A percentile compares a stretch with the other conserved stretches of the same genome.
phyloP scores from a whole-genome alignment of 2,329 filamentous ascomycete species.

The Pyricularia sp. region DNA sequence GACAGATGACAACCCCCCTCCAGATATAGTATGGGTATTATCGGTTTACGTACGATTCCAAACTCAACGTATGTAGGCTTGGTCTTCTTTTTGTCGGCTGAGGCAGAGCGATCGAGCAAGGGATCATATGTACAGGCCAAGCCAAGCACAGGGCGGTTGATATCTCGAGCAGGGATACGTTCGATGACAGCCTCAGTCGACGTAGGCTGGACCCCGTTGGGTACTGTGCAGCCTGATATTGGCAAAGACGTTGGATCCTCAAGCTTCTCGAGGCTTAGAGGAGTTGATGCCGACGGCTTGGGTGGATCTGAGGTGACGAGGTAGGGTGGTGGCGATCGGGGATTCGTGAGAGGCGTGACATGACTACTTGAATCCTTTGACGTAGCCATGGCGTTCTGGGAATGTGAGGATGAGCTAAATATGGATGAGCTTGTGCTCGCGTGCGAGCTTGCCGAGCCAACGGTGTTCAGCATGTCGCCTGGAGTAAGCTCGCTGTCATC shows the following conservation, averaged over 20 bases:
- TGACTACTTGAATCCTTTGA: conserved; percentile 30
- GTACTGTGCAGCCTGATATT: background rate
- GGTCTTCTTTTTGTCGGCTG: conserved; percentile 37
- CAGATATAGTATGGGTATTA: conserved; percentile 20
- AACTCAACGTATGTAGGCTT: conserved; percentile 52
- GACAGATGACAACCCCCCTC: conserved; percentile 50
- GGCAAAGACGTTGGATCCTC: background rate
- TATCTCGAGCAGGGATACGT: conserved; percentile 45
- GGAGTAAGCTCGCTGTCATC: conserved; percentile 47
- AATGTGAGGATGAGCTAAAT: conserved; percentile 40
- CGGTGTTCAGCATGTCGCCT: conserved; percentile 56
- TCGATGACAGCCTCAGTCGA: conserved; percentile 13
- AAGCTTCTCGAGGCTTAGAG: background rate
- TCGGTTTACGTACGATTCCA: conserved; percentile 49
- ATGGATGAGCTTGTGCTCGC: conserved; percentile 59
- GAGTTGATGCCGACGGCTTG: conserved; percentile 27
- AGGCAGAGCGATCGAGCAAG: conserved; percentile 28
- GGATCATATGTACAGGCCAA: conserved; percentile 50
- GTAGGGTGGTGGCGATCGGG: conserved; percentile 35
- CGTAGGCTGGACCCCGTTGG: conserved; percentile 13
- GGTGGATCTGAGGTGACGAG: conserved; percentile 33
- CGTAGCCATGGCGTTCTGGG: conserved; percentile 25
- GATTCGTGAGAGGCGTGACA: conserved; percentile 36
- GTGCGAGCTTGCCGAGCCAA: conserved; percentile 60
- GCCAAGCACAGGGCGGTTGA: conserved; percentile 38